Conservation (phyloP, 306 rosid genomes). For the Adenanthera pavonina region DNA sequence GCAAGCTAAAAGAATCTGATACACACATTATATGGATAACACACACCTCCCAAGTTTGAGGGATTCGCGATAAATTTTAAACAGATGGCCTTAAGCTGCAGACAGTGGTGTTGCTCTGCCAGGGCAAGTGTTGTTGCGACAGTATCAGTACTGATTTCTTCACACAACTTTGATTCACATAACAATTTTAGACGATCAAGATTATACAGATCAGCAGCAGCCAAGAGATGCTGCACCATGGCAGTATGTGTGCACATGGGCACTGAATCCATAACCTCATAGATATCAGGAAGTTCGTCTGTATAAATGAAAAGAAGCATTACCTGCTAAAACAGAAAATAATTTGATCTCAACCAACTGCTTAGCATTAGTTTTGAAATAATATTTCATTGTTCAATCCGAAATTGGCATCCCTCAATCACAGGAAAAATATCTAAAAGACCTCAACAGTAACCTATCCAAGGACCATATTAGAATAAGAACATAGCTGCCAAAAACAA, state of each 20-base stretch:
- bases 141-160: constrained; percentile 66
- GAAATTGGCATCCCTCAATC: background rate
- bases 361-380: background rate
- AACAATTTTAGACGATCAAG: constrained; percentile 46
- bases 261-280: background rate
- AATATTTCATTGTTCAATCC: background rate
- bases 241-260: background rate
- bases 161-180: constrained; percentile 78
- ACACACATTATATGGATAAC: constrained; percentile 42
- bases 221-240: constrained; percentile 6
- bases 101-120: constrained; percentile 83
- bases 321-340: background rate
- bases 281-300: constrained; percentile 5
- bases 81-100: constrained; percentile 76
- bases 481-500: background rate
- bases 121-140: constrained; percentile 79
- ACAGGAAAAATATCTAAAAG: background rate
- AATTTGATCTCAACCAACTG: background rate
- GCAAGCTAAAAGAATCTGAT: constrained; percentile 28
- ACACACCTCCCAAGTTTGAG: constrained; percentile 81
- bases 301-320: constrained; percentile 9
- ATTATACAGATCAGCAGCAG: constrained; percentile 7
- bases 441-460: background rate
- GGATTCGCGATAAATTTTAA: constrained; percentile 76
- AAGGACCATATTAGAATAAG: background rate